Conservation (phyloP, 805 yeast species). For the Jamesozyma jinghongensis region DNA sequence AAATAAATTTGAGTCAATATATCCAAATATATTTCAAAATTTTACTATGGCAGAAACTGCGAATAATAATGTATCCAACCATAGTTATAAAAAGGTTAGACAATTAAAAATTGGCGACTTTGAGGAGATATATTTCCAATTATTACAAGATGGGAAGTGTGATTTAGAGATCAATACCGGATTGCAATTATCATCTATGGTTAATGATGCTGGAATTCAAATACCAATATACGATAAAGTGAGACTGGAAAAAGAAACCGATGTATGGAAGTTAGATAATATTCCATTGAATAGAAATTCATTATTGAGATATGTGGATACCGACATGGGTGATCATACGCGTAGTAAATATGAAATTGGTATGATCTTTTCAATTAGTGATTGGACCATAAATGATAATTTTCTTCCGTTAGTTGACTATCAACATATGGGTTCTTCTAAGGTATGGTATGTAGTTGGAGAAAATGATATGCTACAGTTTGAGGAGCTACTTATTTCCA, state of each 20-base stretch:
- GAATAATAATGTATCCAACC: background rate
- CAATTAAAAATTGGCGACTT: conserved; percentile 17
- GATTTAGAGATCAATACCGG: conserved; percentile 34
- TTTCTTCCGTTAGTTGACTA: conserved; percentile 45
- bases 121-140: conserved; percentile 39
- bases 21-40: conserved; percentile 8
- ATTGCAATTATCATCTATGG: conserved; percentile 26
- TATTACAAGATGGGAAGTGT: conserved; percentile 24
- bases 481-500: conserved; percentile 28
- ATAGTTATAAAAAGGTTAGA: background rate
- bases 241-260: conserved; percentile 3
- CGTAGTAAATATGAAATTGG: conserved; percentile 41
- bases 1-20: conserved; percentile 18
- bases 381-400: conserved; percentile 57
- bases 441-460: conserved; percentile 56
- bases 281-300: conserved; percentile 43
- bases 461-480: conserved; percentile 45
- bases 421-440: conserved; percentile 46
- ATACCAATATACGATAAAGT: conserved; percentile 17
- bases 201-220: conserved; percentile 36
- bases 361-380: conserved; percentile 44
- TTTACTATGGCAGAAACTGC: conserved; percentile 16
- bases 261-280: conserved; percentile 54
- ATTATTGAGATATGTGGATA: conserved; percentile 37
- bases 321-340: conserved; percentile 36